phyloP scores from a whole-genome alignment of 1,284 basidiomycete genomes.

The Rhodofomes roseus region DNA sequence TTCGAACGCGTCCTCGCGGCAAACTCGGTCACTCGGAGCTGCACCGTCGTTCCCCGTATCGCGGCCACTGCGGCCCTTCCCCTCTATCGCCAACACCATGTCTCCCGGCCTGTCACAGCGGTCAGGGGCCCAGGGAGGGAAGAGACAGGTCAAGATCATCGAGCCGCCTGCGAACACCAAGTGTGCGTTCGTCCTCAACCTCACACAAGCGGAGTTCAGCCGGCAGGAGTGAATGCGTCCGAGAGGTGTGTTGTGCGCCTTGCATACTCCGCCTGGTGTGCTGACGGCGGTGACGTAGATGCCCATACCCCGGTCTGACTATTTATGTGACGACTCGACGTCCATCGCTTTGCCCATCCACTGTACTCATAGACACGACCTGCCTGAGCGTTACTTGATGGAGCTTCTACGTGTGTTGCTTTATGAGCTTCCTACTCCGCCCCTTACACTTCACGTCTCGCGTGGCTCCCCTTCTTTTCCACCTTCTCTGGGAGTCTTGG shows the following conservation, averaged over 20 bases:
- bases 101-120: slow-evolving; percentile 21
- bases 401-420: not conserved
- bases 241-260: not conserved
- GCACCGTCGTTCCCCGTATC: slow-evolving; percentile 60
- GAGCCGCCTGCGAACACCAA: slow-evolving; percentile 70
- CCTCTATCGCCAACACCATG: slow-evolving; percentile 45
- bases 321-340: not conserved
- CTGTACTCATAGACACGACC: slow-evolving; percentile 2
- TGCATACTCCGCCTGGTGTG: not conserved
- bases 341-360: not conserved
- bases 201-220: slow-evolving; percentile 78
- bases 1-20: slow-evolving; percentile 27
- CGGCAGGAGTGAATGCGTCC: slow-evolving; percentile 52
- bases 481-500: not conserved
- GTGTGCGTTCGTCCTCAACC: slow-evolving; percentile 67
- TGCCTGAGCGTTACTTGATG: not conserved
- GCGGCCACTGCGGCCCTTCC: slow-evolving; percentile 71
- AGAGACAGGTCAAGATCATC: slow-evolving; percentile 63
- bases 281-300: not conserved
- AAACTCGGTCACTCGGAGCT: slow-evolving; percentile 32
- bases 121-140: slow-evolving; percentile 21
- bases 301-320: slow-evolving; percentile 4
- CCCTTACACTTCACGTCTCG: not conserved
- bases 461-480: not conserved
- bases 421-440: not conserved